Evolutionary conservation across 2,329 filamentous ascomycete genomes (phyloP), one percentile per base, ranked within the genome.

Genomic region (Leptoxyphium fumago): DNA sequence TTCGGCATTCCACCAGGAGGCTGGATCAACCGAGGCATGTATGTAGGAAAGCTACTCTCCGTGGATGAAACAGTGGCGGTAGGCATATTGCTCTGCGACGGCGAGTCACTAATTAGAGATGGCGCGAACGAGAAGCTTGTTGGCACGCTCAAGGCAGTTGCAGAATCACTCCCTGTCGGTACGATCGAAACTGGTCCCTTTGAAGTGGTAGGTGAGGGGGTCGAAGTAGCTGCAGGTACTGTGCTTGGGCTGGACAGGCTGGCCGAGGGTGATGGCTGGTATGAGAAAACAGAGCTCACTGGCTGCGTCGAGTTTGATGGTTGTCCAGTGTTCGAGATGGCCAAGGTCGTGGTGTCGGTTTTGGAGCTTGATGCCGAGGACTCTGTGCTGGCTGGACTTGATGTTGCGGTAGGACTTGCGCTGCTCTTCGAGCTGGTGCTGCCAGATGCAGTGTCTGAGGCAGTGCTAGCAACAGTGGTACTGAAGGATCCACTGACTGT

Each of bases 1-100:
- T 53, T 48, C 15, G 71, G 68, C 41, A 74, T 70, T 28, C 74
- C 74, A 45, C 74, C 71, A 36, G 77, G 74, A 8, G 86, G 85
- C 26, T 79, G 75, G 51, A 95, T 88, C 38, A 84, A 74, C 55
- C 77, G 77, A 15, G 87, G 87, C 46, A 93, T 71, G 30, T 70
- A 69, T 0, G 77, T 74, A 0, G 84, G 80, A 43, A 86, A 67
- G 17, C 71, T 71, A 14, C 70, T 72, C 1, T 59, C 52, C 5
- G 62, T 61, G 6, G 68, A 57, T 5, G 64, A 67, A 2, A 70
- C 65, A 0, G 67, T 66, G 54, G 42, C 66, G 52, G 46, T 67
- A 66, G 28, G 62, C 51, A 52, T 45, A 18, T 15, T 39, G 7
- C 42, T 41, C 26, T 45, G 40, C 13, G 43, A 48, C 13, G 38